A percentile compares a stretch with the other conserved stretches of the same genome.
phyloP scores from a whole-genome alignment of 371 early-diverging fungal species.

The Capillidium rhysosporum region DNA sequence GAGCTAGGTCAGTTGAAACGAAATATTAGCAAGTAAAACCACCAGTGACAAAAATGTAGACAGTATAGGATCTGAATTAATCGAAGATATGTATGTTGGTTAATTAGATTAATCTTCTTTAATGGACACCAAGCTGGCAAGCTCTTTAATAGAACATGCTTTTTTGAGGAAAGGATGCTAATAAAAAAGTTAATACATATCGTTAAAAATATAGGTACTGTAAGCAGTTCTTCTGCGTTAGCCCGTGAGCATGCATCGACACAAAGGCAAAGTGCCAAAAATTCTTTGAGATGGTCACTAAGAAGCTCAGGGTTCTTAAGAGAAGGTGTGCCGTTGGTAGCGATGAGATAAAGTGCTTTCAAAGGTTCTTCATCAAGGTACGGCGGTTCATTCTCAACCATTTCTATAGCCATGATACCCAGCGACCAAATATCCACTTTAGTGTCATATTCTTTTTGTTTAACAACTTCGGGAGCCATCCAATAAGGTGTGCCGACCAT shows the following conservation, averaged over 20 bases:
- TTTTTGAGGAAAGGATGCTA: slow-evolving; percentile 7
- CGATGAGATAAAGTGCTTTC: slow-evolving; percentile 87
- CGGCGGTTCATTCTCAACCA: slow-evolving; percentile 95
- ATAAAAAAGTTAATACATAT: background rate
- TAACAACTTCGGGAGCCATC: slow-evolving; percentile 89
- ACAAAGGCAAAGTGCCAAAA: slow-evolving; percentile 70
- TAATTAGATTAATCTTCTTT: slow-evolving; percentile 1
- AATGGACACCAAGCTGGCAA: background rate
- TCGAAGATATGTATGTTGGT: too few species aligned
- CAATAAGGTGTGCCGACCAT: slow-evolving; percentile 95
- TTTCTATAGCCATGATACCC: slow-evolving; percentile 93
- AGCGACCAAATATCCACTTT: slow-evolving; percentile 88
- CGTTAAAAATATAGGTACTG: background rate
- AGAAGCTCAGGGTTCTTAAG: slow-evolving; percentile 70
- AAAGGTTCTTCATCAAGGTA: slow-evolving; percentile 88
- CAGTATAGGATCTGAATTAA: too few species aligned
- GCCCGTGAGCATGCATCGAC: slow-evolving; percentile 79
- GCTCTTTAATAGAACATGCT: background rate
- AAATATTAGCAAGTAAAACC: too few species aligned
- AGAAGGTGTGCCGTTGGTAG: slow-evolving; percentile 92
- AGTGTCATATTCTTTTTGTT: slow-evolving; percentile 72
- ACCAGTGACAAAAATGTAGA: too few species aligned
- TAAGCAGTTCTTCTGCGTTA: slow-evolving; percentile 43
- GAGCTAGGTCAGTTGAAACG: too few species aligned
- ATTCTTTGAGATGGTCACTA: slow-evolving; percentile 63